Percentiles rank a stretch among this genome's conserved stretches.
Evolutionary conservation across 108 stramenopile species (phyloP).

Genomic region (Skeletonema menzelii): DNA sequence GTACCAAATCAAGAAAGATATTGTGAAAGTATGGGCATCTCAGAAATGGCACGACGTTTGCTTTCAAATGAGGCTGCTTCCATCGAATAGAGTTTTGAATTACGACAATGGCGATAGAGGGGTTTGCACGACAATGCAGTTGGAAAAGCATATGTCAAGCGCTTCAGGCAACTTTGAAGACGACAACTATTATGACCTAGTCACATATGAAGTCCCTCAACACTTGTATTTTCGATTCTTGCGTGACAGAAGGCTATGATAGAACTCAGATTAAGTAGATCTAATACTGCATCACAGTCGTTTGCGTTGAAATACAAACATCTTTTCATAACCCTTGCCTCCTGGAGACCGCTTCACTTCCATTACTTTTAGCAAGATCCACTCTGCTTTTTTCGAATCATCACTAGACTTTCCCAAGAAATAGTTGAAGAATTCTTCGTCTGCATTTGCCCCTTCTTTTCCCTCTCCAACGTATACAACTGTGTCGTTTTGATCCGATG

Average conservation of each 20-base stretch:
- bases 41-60: conserved; percentile 68
- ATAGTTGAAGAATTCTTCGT: conserved; percentile 57
- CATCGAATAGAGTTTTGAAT: conserved; percentile 32
- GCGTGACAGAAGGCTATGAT: conserved; percentile 55
- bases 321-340: conserved; percentile 79
- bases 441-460: conserved; percentile 67
- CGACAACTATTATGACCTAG: conserved; percentile 47
- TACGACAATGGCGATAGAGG: conserved; percentile 53
- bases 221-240: conserved; percentile 70
- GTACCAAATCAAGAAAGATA: conserved; percentile 65
- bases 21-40: conserved; percentile 53
- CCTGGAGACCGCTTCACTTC: conserved; percentile 62
- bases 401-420: conserved; percentile 13
- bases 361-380: conserved; percentile 61
- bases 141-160: conserved; percentile 67
- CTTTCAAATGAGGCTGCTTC: conserved; percentile 58
- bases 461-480: conserved; percentile 82
- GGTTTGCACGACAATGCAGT: conserved; percentile 50
- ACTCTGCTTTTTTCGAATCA: neutral
- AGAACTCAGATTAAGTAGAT: neutral
- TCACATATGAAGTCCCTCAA: conserved; percentile 64
- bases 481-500: conserved; percentile 60
- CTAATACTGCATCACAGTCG: neutral
- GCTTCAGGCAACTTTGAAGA: conserved; percentile 64
- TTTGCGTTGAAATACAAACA: conserved; percentile 58